Conservation (phyloP, 768 basidiomycete species). For the Auriscalpium vulgare region DNA sequence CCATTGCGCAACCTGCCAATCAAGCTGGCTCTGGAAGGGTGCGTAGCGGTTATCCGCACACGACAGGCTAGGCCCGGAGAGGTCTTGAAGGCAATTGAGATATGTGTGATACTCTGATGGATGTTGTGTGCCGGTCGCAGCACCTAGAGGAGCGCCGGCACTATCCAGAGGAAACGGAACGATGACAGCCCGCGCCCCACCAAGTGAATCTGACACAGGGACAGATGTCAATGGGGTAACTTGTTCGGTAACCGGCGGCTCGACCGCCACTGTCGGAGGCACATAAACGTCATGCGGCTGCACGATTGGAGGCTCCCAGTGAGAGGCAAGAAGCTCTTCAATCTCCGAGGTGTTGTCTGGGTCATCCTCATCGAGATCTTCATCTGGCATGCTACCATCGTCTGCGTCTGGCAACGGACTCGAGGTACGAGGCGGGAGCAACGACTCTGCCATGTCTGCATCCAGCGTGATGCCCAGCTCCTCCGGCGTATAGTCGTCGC, state of each 20-base stretch:
- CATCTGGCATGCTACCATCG: not conserved
- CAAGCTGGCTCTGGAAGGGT: slow-evolving; percentile 1
- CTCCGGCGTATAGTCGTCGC: not conserved
- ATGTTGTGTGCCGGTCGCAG: not conserved
- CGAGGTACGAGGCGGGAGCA: not conserved
- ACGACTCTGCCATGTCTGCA: not conserved
- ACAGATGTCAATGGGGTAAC: no score
- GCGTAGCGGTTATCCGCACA: not conserved
- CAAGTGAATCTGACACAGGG: no score
- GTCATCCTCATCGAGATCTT: not conserved
- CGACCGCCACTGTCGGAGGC: no score
- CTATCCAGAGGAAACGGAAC: not conserved
- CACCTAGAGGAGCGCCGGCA: not conserved
- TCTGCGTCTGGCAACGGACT: no score
- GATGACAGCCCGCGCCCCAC: not conserved
- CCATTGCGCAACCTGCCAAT: slow-evolving; percentile 9
- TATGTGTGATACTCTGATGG: not conserved
- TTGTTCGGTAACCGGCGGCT: no score
- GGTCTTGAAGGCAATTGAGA: not conserved
- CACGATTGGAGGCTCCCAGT: not conserved
- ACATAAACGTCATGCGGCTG: no score
- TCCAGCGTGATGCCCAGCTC: not conserved
- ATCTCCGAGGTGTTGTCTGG: not conserved
- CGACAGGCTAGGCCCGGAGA: not conserved
- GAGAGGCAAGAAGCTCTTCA: not conserved